Conservation (phyloP, 2,329 filamentous ascomycete genomes). For the Lachnellula cervina region DNA sequence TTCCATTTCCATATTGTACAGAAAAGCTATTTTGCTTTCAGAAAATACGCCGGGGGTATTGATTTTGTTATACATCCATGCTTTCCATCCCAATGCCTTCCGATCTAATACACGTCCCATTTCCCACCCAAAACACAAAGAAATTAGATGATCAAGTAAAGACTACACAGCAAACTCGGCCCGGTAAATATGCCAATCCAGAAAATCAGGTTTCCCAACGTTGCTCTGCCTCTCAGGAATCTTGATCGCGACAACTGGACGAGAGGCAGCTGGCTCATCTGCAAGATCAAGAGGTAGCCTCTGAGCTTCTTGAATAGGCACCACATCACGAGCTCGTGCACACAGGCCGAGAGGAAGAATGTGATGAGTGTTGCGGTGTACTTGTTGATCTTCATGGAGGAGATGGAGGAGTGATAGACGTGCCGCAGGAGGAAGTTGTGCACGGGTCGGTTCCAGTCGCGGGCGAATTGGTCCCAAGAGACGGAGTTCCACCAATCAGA, state of each 20-base stretch:
- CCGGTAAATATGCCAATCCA: conserved; percentile 77
- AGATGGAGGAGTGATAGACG: conserved; percentile 75
- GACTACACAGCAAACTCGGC: conserved; percentile 60
- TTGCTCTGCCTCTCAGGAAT: conserved; percentile 56
- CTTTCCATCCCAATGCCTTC: neutral
- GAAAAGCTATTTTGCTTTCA: too few species aligned
- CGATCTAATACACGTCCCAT: neutral
- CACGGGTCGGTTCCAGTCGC: conserved; percentile 78
- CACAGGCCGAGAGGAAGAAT: conserved; percentile 63
- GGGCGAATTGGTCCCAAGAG: conserved; percentile 71
- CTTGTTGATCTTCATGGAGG: conserved; percentile 64
- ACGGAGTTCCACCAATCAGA: conserved; percentile 60
- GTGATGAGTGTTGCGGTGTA: conserved; percentile 70
- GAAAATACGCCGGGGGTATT: neutral
- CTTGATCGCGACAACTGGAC: conserved; percentile 62
- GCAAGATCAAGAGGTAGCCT: conserved; percentile 67
- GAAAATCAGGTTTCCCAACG: conserved; percentile 69
- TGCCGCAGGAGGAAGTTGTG: conserved; percentile 74
- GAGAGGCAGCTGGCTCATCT: conserved; percentile 70
- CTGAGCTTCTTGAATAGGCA: conserved; percentile 74
- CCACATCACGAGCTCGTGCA: conserved; percentile 75
- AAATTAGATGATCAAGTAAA: conserved; percentile 51
- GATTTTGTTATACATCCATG: neutral
- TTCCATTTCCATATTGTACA: too few species aligned
- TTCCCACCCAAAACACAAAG: neutral